Evolutionary conservation across 225 moss, liverwort and hornwort species (phyloP), one percentile per base, ranked within the genome.

Genomic region (Ulota crispa): DNA sequence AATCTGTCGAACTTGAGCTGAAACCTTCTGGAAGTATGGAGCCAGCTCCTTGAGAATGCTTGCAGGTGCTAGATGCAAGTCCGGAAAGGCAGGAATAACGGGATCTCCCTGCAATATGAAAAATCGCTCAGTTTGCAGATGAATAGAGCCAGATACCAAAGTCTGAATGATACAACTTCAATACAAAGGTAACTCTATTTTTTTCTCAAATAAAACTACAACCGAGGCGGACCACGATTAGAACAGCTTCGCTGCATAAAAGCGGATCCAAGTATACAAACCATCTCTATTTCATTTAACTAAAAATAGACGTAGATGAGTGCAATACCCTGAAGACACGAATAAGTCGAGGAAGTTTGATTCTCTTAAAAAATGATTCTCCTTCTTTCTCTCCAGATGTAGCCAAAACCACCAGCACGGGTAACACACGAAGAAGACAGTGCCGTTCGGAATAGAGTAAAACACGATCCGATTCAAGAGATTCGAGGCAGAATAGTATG

Each of bases 11-110:
- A 94, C 86, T 71, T 92, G 96, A 64, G 96, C 88, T 75, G 93
- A 94, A 80, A 94, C 96, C 80, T 88, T 92, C 84, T 93, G 94
- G 84, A 99, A 99, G 85, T 93, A 96, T 7, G 96, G 96, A 56
- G 96, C 96, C 52, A 99, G 89, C 85, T 99, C 96, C 88, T 99
- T 99, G 84, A 96, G 85, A 81, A 96, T 96, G 86, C 94, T 94
- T 20, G 94, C 93, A 23, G 96, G 96, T 69, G 96, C 94, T 75
- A 96, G 87, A 83, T 96, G 96, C 71, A 96, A 83, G 83, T 96
- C 96, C 18, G 96, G 96, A 86, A 96, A 96, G 73, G 94, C 94
- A 86, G 96, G 96, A 54, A 99, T 93, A 39, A 99, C 99, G 15
- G 99, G 99, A 88, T 99, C 99, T 47, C 94, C 92, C 98, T 99